Evolutionary conservation across 768 basidiomycete genomes (phyloP).

Genomic region (Collybia nuda): DNA sequence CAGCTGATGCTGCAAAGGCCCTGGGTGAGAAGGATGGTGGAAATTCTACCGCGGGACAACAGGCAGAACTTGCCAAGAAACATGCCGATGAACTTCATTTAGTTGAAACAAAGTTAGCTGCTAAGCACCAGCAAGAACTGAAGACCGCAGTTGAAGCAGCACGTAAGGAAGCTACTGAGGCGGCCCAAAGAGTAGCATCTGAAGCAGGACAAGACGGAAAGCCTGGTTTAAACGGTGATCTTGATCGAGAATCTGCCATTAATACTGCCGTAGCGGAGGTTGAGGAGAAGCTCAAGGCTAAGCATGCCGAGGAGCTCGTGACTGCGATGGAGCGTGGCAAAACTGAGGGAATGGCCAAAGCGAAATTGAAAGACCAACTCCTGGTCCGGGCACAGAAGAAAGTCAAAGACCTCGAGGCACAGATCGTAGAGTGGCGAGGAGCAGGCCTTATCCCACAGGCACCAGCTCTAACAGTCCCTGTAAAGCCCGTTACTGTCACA

Average conservation of each 20-base stretch:
- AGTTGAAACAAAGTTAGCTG: slow-evolving; percentile 51
- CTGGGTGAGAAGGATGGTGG: slow-evolving; percentile 39
- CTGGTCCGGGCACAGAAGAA: slow-evolving; percentile 58
- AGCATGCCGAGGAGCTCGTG: slow-evolving; percentile 55
- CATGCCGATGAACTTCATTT: slow-evolving; percentile 62
- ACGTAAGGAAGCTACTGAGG: slow-evolving; percentile 25
- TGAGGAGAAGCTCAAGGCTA: slow-evolving; percentile 45
- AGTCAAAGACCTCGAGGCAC: slow-evolving; percentile 69
- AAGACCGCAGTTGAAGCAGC: slow-evolving; percentile 53
- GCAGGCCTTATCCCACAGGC: slow-evolving; percentile 44
- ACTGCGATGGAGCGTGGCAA: slow-evolving; percentile 71
- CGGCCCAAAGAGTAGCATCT: slow-evolving; percentile 29
- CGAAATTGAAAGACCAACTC: slow-evolving; percentile 71
- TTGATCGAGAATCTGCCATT: slow-evolving; percentile 33
- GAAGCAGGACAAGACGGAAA: not conserved
- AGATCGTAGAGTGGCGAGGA: slow-evolving; percentile 57
- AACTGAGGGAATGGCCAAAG: slow-evolving; percentile 58
- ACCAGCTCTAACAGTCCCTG: slow-evolving; percentile 13
- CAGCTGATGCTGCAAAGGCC: slow-evolving; percentile 56
- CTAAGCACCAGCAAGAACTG: slow-evolving; percentile 54
- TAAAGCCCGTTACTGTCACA: slow-evolving; percentile 21
- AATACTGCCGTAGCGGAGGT: slow-evolving; percentile 51
- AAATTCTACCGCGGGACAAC: slow-evolving; percentile 17
- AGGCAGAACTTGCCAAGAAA: slow-evolving; percentile 45
- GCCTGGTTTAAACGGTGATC: not conserved